Percentiles rank a stretch among this genome's conserved stretches.
These are phyloP conservation scores for Aspergillus saccharolyticus DNA, from an alignment of 495 filamentous ascomycete genomes.

Conservation along the genomic window DNA sequence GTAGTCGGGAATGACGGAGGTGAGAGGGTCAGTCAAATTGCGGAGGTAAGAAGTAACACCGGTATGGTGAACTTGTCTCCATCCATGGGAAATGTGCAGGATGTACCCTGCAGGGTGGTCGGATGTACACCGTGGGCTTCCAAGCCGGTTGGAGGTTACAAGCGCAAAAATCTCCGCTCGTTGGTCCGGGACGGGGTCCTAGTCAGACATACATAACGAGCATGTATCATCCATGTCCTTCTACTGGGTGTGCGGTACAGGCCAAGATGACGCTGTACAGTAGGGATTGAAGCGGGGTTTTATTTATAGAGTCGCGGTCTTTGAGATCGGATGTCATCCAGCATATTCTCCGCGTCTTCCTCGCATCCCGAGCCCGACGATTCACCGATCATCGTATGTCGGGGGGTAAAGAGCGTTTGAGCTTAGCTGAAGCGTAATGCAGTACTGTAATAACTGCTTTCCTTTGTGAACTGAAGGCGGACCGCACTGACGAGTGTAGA, in stretches of 20 bases:
- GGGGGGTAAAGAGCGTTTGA: background rate
- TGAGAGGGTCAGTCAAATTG: background rate
- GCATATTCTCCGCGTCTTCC: background rate
- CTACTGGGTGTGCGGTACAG: background rate
- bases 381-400: background rate
- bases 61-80: background rate
- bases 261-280: background rate
- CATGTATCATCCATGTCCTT: background rate
- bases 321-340: background rate
- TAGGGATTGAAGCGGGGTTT: background rate
- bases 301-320: constrained; percentile 6
- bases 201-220: constrained; percentile 11
- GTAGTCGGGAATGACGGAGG: background rate
- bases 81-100: background rate
- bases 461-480: background rate
- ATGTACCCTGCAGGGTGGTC: background rate
- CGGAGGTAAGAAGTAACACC: background rate
- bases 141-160: background rate
- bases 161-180: background rate
- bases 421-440: background rate
- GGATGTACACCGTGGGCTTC: background rate
- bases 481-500: background rate
- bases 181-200: background rate
- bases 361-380: background rate
- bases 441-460: background rate